Conservation (phyloP, 257 asterid species). For the Solanum medicagineum region DNA sequence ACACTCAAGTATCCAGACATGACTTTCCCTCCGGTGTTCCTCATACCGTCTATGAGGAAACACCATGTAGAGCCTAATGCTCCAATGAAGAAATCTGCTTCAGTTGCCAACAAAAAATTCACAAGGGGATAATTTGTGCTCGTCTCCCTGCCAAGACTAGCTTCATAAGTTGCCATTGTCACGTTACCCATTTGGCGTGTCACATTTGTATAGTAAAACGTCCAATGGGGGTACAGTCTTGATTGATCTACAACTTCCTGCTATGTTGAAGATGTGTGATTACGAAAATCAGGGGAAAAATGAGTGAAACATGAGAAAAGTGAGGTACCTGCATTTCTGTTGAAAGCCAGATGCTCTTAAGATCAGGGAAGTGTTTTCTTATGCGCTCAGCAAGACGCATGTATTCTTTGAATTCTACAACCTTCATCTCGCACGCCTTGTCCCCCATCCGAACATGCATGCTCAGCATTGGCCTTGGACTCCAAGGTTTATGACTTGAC, state of each 20-base stretch:
- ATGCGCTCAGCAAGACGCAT: slow-evolving; percentile 62
- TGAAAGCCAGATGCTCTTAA: slow-evolving; percentile 77
- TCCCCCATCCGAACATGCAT: slow-evolving; percentile 96
- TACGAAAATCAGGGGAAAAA: neutral
- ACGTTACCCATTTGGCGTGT: slow-evolving; percentile 73
- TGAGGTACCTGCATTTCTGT: slow-evolving; percentile 88
- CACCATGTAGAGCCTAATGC: slow-evolving; percentile 95
- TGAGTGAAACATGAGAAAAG: neutral
- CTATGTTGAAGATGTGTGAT: neutral
- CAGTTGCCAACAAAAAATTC: slow-evolving; percentile 93
- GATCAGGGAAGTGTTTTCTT: slow-evolving; percentile 57
- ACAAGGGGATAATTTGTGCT: slow-evolving; percentile 90
- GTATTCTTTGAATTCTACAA: slow-evolving; percentile 71
- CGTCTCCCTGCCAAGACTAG: slow-evolving; percentile 80
- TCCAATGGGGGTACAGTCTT: slow-evolving; percentile 43
- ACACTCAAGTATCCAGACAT: slow-evolving; percentile 94
- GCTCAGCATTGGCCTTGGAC: slow-evolving; percentile 74
- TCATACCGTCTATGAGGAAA: slow-evolving; percentile 87
- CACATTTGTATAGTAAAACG: slow-evolving; percentile 71
- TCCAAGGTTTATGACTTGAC: slow-evolving; percentile 79
- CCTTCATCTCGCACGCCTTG: slow-evolving; percentile 93
- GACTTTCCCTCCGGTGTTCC: slow-evolving; percentile 88
- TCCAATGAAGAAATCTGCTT: slow-evolving; percentile 83
- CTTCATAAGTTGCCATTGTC: slow-evolving; percentile 79
- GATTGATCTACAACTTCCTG: slow-evolving; percentile 74